Conservation (phyloP, 768 basidiomycete species). For the Lactifluus echinatus region DNA sequence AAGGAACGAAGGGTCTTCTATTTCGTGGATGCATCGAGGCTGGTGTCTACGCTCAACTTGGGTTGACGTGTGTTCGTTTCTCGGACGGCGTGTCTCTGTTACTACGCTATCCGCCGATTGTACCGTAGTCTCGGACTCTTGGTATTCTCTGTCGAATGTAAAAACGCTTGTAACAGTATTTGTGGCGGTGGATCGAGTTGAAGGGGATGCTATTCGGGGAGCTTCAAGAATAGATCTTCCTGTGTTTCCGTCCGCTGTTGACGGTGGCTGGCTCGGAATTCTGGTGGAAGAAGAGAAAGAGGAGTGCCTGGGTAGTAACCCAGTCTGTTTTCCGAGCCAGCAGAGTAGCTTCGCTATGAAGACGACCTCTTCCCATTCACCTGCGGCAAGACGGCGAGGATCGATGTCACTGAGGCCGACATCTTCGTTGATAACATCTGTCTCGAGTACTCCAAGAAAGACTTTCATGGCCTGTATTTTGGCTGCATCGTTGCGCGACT, state of each 20-base stretch:
- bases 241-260: neutral
- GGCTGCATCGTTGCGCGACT: constrained; percentile 29
- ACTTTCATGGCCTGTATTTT: constrained; percentile 64
- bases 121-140: constrained; percentile 27
- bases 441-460: constrained; percentile 65
- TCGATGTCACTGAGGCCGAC: constrained; percentile 61
- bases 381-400: constrained; percentile 52
- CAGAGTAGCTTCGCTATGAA: constrained; percentile 60
- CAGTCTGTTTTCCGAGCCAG: constrained; percentile 49
- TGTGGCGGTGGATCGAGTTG: constrained; percentile 30
- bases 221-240: neutral
- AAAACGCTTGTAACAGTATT: constrained; percentile 27
- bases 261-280: constrained; percentile 1
- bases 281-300: constrained; percentile 3
- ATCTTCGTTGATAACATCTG: constrained; percentile 49
- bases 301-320: constrained; percentile 25
- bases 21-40: constrained; percentile 45
- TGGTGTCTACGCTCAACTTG: neutral
- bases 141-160: constrained; percentile 29
- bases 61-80: constrained; percentile 6
- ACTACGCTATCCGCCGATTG: constrained; percentile 23
- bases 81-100: constrained; percentile 13
- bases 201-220: constrained; percentile 21
- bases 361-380: constrained; percentile 57
- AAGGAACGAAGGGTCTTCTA: constrained; percentile 33